phyloP scores from a whole-genome alignment of 208 protist species.

The Herpetomonas samuelpessoai region DNA sequence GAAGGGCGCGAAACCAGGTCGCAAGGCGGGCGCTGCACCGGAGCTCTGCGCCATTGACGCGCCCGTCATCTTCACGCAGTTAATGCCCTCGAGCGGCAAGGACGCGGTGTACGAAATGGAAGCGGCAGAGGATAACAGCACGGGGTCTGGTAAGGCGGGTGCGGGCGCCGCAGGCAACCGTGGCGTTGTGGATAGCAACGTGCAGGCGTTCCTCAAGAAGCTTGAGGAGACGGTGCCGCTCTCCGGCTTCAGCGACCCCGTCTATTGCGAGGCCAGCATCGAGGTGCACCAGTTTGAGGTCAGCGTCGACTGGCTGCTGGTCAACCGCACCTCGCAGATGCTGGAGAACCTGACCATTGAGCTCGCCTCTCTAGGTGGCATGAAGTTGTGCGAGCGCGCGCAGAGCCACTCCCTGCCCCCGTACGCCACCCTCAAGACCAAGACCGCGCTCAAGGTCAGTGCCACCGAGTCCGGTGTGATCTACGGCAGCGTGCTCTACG shows the following conservation, averaged over 20 bases:
- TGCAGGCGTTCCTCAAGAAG: slow-evolving; percentile 57
- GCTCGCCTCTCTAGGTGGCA: slow-evolving; percentile 95
- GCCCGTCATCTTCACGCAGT: slow-evolving; percentile 79
- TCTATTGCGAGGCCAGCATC: slow-evolving; percentile 98
- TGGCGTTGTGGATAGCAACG: slow-evolving; percentile 27
- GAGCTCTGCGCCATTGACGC: slow-evolving; percentile 54
- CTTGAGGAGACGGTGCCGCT: slow-evolving; percentile 92
- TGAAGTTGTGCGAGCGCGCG: slow-evolving; percentile 97
- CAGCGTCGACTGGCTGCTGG: slow-evolving; percentile 90
- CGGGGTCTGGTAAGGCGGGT: slow-evolving; percentile 12
- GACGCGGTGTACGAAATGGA: slow-evolving; percentile 59
- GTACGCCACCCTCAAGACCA: slow-evolving; percentile 77
- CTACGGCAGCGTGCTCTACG: slow-evolving; percentile 97
- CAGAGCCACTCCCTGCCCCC: slow-evolving; percentile 92
- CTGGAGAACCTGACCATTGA: slow-evolving; percentile 97
- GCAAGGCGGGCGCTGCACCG: neutral
- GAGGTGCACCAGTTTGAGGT: slow-evolving; percentile 98
- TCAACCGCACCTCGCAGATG: slow-evolving; percentile 94
- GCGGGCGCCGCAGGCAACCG: slow-evolving; percentile 9
- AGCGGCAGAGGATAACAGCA: slow-evolving; percentile 30
- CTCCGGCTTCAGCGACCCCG: slow-evolving; percentile 95
- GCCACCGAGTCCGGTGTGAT: slow-evolving; percentile 97
- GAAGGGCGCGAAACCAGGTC: slow-evolving; percentile 6
- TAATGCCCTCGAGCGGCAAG: slow-evolving; percentile 33
- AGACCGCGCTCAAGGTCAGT: slow-evolving; percentile 97